Conservation (phyloP, 2,329 filamentous ascomycete species). For the Fusarium sp. region DNA sequence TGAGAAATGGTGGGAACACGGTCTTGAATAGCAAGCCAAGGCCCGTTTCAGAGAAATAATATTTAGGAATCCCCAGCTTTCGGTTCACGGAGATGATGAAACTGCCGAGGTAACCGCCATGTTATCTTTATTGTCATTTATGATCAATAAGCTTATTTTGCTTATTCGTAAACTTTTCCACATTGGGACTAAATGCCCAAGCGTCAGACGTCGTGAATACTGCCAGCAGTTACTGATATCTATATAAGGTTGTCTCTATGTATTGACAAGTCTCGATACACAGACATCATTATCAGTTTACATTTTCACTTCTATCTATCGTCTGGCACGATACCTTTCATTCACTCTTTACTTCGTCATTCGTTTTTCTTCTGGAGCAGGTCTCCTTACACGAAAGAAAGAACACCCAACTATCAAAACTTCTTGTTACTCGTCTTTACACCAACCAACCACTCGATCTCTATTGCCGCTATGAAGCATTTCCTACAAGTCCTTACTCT, state of each 20-base stretch:
- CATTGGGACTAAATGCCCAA: background rate
- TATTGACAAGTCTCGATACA: background rate
- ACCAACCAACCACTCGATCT: background rate
- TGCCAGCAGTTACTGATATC: background rate
- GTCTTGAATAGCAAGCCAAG: background rate
- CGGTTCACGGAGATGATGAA: background rate
- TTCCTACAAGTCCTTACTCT: background rate
- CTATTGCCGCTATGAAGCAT: background rate
- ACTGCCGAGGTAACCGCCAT: background rate
- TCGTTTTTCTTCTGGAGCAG: background rate
- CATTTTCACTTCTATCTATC: background rate
- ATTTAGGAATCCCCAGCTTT: background rate
- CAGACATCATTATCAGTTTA: background rate
- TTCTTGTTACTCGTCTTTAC: background rate
- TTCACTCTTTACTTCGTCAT: background rate
- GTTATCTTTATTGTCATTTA: background rate
- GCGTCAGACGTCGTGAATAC: accelerated
- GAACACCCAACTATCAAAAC: background rate
- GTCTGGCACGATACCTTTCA: background rate
- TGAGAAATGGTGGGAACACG: accelerated
- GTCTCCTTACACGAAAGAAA: background rate
- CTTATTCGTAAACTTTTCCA: background rate
- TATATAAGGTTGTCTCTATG: background rate
- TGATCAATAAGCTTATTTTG: background rate
- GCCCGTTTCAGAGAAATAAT: background rate